Evolutionary conservation across 2,329 filamentous ascomycete genomes (phyloP), one percentile per base, ranked within the genome.

Genomic region (Hypoxylon sp.): DNA sequence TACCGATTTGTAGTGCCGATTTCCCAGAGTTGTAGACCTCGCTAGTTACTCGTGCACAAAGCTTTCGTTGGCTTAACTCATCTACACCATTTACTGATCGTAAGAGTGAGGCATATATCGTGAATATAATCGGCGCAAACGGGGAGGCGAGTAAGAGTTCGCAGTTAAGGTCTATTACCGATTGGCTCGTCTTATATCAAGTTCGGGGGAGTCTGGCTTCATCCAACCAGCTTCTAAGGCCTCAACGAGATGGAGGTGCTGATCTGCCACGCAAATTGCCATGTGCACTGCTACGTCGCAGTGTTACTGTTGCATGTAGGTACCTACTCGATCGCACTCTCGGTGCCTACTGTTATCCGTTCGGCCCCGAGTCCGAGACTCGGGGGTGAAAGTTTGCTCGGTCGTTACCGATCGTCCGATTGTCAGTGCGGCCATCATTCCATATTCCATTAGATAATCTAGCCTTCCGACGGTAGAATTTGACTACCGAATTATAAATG

Each of bases 311-410:
- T 43, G 2, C 34, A 36, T 19, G n/a, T n/a, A n/a, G n/a, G n/a
- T n/a, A n/a, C n/a, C n/a, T n/a, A 38, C 3, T 46, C 32, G 49
- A 7, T 62, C 51, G 34, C 45, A 36, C 32, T 51, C 34, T 62
- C 60, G 60, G 21, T 30, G 25, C 30, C 6, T n/a, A n/a, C 2
- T 6, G 19, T 14, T 25, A 14, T 52, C 13, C 21, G 46, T 23
- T 41, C 53, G 43, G 34, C 17, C 43, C 43, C 49, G 52, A 63
- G 14, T 17, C 57, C 28, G 17, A 45, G 1, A 19, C 28, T 52
- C 25, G 38, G 38, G 7, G 38, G 21, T 38, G 34, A 38, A 21
- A 9, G 13, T 9, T 11, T 43, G 19, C 38, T 43, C 38, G 43
- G 25, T n/a, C 17, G 25, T 41, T 23, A 6, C 14, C 10, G 38